Evolutionary conservation across 2,329 filamentous ascomycete genomes (phyloP).

Genomic region (Ustulina deusta): DNA sequence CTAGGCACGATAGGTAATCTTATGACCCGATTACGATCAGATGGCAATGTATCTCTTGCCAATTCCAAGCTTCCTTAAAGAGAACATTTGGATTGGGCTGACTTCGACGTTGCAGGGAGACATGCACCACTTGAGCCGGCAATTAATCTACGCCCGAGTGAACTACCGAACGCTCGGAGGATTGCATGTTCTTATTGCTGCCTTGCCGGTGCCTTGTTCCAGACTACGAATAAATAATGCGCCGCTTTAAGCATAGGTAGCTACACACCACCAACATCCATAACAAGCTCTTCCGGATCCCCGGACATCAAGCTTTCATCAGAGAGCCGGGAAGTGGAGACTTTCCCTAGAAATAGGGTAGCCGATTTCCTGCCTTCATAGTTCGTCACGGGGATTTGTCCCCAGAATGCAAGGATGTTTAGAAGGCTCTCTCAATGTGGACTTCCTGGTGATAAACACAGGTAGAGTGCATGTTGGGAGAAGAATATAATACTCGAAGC

Average conservation of each 20-base stretch:
- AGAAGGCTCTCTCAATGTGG: no score
- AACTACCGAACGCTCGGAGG: background rate
- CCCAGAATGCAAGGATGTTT: no score
- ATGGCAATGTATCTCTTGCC: background rate
- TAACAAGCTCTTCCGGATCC: background rate
- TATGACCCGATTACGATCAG: slow-evolving; percentile 19
- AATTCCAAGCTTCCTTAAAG: slow-evolving; percentile 15
- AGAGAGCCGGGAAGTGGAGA: background rate
- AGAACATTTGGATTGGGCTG: background rate
- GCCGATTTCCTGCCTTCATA: background rate
- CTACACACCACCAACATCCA: background rate
- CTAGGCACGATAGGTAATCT: slow-evolving; percentile 15
- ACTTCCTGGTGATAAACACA: no score
- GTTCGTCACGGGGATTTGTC: no score
- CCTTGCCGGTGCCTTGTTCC: background rate
- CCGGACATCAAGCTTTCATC: background rate
- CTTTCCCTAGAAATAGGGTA: no score
- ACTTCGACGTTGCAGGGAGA: background rate
- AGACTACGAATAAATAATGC: background rate
- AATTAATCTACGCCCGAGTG: slow-evolving; percentile 23
- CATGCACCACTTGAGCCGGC: background rate
- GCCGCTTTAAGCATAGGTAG: background rate
- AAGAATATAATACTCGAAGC: no score
- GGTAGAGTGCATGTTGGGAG: background rate
- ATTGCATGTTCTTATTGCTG: slow-evolving; percentile 1